Evolutionary conservation across 2,329 filamentous ascomycete species (phyloP), one percentile per base, ranked within the genome.

Genomic region (Stromatinia cepivora): DNA sequence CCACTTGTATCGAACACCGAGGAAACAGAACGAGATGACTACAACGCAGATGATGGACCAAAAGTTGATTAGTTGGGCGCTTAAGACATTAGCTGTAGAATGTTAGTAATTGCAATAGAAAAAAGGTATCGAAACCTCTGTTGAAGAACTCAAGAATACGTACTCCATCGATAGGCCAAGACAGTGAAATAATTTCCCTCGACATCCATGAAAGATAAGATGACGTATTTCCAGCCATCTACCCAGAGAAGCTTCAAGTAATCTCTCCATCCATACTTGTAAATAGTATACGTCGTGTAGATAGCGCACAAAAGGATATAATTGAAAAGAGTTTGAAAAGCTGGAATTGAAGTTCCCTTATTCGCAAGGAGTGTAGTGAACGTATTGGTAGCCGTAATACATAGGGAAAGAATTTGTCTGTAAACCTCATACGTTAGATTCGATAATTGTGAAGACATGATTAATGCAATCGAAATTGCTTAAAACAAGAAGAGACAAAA

Each of bases 161-260:
- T 57, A 69, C 67, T 69, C 42, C 76, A 89, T 70, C 91, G 87
- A 83, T 98, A 99, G 7, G 94, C 95, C 63, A 97, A 86, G 64
- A 99, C 94, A 76, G 94, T 94, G 79, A 98, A 98, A 84, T 97
- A 99, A 82, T 99, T 99, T 71, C 95, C 95, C 81, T 97, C 87
- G 63, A 98, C 94, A 78, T 99, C 95, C 75, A 95, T 86, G 80
- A 98, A 97, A 66, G 92, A 89, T 71, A 99, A 87, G 80, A 97
- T 92, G 76, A 97, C 86, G 82, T 96, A 98, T 81, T 93, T 93
- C 95, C 94, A 98, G 70, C 93, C 92, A 78, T 96, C 90, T 71
- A 84, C 86, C 66, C 82, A 78, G 20, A 93, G 77, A 68, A 96
- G 79, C 62, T 82, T 81, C 59, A 82, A 78, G 86, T 91, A 97